Evolutionary conservation across 2,329 filamentous ascomycete genomes (phyloP).

Genomic region (Chrysoporthe puriensis): DNA sequence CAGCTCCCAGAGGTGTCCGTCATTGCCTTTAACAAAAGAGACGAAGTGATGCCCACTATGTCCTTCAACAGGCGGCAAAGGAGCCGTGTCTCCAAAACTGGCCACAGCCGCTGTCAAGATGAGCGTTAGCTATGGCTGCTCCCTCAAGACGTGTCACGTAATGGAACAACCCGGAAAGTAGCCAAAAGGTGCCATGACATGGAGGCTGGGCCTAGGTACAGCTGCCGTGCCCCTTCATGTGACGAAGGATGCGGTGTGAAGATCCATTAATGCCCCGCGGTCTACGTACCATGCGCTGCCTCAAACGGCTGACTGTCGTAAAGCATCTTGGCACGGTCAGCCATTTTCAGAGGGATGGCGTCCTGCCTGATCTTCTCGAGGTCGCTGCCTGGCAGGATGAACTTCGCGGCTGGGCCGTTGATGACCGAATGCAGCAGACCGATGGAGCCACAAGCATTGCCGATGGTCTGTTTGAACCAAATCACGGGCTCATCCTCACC

Average conservation of each 20-base stretch:
- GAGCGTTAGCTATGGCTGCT: not conserved
- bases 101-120: slow-evolving; percentile 58
- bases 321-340: slow-evolving; percentile 67
- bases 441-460: slow-evolving; percentile 80
- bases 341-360: slow-evolving; percentile 65
- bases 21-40: slow-evolving; percentile 72
- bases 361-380: slow-evolving; percentile 63
- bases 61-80: slow-evolving; percentile 61
- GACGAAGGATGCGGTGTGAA: not conserved
- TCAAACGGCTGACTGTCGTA: slow-evolving; percentile 74
- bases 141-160: not conserved
- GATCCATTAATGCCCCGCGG: not conserved
- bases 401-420: slow-evolving; percentile 65
- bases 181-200: not conserved
- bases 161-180: too few species aligned
- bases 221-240: not conserved
- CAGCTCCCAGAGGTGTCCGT: slow-evolving; percentile 74
- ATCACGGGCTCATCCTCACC: slow-evolving; percentile 64
- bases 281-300: slow-evolving; percentile 60
- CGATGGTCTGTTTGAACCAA: slow-evolving; percentile 87
- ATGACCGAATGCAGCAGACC: slow-evolving; percentile 73
- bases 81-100: slow-evolving; percentile 65
- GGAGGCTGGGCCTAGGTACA: not conserved
- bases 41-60: slow-evolving; percentile 75
- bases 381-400: slow-evolving; percentile 57